A percentile compares a stretch with the other conserved stretches of the same genome.
phyloP scores from a whole-genome alignment of 805 yeast genomes.

The Ascoidea asiatica region DNA sequence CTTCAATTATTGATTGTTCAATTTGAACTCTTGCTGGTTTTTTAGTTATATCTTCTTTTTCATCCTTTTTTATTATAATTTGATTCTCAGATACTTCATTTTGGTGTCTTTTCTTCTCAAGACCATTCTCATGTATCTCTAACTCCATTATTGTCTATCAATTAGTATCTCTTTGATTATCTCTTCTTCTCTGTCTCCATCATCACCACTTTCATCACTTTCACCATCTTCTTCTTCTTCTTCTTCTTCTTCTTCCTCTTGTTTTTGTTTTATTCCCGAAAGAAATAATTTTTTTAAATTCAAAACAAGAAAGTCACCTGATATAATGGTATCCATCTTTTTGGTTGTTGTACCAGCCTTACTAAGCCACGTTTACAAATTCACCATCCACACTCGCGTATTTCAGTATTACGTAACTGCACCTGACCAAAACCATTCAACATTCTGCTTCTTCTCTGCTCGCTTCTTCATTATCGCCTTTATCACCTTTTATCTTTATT shows the following conservation, averaged over 20 bases:
- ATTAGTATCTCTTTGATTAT: too few species aligned
- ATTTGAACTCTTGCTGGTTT: slow-evolving; percentile 65
- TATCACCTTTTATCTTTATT: neutral
- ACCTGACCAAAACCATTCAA: neutral
- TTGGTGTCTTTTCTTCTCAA: neutral
- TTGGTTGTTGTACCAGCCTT: slow-evolving; percentile 1
- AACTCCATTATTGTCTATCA: too few species aligned
- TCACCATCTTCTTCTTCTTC: slow-evolving; percentile 6
- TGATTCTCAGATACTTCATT: neutral
- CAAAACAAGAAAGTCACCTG: neutral
- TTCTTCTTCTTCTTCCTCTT: slow-evolving; percentile 5
- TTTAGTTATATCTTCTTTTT: slow-evolving; percentile 10
- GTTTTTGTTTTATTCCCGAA: too few species aligned
- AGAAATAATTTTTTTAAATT: neutral
- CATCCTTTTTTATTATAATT: neutral
- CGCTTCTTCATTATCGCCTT: slow-evolving; percentile 1
- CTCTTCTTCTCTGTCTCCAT: slow-evolving; percentile 9
- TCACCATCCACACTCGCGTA: slow-evolving; percentile 2
- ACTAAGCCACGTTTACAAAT: too few species aligned
- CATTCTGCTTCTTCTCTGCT: slow-evolving; percentile 1
- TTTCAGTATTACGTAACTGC: slow-evolving; percentile 3
- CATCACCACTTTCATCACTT: slow-evolving; percentile 7
- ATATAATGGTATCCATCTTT: neutral
- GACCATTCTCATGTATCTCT: too few species aligned
- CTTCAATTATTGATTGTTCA: slow-evolving; percentile 40